Evolutionary conservation across 176 grass and related monocot genomes (phyloP).

Genomic region (Zea luxurians): DNA sequence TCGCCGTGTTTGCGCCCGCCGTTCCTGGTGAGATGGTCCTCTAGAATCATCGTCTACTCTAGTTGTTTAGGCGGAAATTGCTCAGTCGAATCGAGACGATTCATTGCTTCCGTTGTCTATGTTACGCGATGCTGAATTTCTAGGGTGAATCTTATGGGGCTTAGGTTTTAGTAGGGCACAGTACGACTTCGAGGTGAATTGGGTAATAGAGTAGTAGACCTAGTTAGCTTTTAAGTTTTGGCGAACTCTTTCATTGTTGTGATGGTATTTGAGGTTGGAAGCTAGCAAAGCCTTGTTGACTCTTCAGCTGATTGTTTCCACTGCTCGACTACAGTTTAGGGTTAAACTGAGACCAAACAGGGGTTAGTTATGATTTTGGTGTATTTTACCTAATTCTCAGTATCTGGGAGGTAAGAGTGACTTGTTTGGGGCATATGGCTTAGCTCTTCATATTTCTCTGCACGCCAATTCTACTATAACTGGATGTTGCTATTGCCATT

Average conservation of each 20-base stretch:
- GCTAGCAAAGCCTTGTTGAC: neutral
- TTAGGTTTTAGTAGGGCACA: neutral
- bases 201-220: neutral
- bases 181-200: conserved; percentile 16
- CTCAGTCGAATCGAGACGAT: neutral
- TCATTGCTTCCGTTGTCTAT: conserved; percentile 10
- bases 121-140: neutral
- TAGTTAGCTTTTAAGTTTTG: conserved; percentile 39
- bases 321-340: neutral
- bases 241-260: neutral
- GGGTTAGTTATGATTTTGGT: neutral
- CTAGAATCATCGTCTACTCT: neutral
- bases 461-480: conserved; percentile 1
- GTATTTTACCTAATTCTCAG: neutral
- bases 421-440: conserved; percentile 8
- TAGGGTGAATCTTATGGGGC: conserved; percentile 2
- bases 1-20: neutral
- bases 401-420: neutral
- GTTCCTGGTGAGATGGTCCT: conserved; percentile 37
- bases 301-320: neutral
- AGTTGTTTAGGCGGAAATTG: neutral
- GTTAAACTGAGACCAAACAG: neutral
- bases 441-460: conserved; percentile 1
- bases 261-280: neutral
- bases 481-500: conserved; percentile 11